phyloP scores from a whole-genome alignment of 768 basidiomycete species.

The Boletus vinaceobasis region DNA sequence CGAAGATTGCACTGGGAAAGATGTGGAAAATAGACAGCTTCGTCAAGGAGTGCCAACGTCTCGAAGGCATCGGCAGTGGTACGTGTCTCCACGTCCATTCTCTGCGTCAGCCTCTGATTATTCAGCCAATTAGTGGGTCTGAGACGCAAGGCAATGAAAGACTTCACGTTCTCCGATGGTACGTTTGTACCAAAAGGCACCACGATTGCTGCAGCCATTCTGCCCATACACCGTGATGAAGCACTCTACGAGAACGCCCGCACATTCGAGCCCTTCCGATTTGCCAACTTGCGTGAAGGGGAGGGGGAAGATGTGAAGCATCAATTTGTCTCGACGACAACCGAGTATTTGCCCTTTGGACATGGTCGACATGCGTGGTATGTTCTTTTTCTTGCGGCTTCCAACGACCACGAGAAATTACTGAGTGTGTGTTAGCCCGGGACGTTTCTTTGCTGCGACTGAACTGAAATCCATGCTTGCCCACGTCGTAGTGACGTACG shows the following conservation, averaged over 20 bases:
- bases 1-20: too few relatives aligned
- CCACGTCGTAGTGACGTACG: neutral
- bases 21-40: too few relatives aligned
- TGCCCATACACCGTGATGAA: slow-evolving; percentile 19
- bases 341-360: too few relatives aligned
- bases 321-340: too few relatives aligned
- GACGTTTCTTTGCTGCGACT: slow-evolving; percentile 1
- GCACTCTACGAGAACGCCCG: slow-evolving; percentile 26
- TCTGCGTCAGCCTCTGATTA: too few relatives aligned
- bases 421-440: neutral
- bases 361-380: too few relatives aligned
- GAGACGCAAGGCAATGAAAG: slow-evolving; percentile 31
- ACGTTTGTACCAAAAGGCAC: slow-evolving; percentile 36
- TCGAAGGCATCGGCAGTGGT: too few relatives aligned
- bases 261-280: slow-evolving; percentile 12
- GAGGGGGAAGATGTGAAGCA: too few relatives aligned
- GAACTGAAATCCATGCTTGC: neutral
- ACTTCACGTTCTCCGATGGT: slow-evolving; percentile 37
- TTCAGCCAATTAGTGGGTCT: slow-evolving; percentile 5
- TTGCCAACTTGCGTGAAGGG: neutral
- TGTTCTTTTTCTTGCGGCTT: too few relatives aligned
- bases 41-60: too few relatives aligned
- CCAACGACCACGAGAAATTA: too few relatives aligned
- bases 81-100: too few relatives aligned
- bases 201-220: slow-evolving; percentile 18